phyloP scores from a whole-genome alignment of 2,329 filamentous ascomycete species.

The Ophiostoma sp. region DNA sequence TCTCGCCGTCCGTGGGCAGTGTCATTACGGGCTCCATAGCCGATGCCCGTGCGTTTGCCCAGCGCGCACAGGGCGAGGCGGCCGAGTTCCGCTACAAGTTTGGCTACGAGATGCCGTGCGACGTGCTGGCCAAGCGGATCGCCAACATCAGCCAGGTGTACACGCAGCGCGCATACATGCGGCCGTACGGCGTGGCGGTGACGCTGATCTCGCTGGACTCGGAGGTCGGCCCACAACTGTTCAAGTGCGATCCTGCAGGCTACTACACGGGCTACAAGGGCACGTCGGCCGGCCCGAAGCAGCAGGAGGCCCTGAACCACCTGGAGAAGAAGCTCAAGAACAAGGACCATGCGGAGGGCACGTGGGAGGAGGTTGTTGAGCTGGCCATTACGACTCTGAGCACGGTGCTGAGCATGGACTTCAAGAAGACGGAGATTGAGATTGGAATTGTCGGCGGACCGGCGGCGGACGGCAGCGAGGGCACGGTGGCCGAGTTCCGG shows the following conservation, averaged over 20 bases:
- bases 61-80: constrained; percentile 88
- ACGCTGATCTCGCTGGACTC: constrained; percentile 92
- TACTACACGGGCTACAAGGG: constrained; percentile 99
- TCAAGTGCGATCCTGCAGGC: constrained; percentile 96
- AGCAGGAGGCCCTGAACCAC: constrained; percentile 97
- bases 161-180: constrained; percentile 97
- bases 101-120: constrained; percentile 99
- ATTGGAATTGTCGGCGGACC: constrained; percentile 95
- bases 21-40: constrained; percentile 99
- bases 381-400: constrained; percentile 91
- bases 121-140: constrained; percentile 90
- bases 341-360: constrained; percentile 88
- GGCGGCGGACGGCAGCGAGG: constrained; percentile 73
- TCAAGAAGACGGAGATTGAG: constrained; percentile 99
- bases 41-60: constrained; percentile 88
- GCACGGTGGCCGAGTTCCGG: constrained; percentile 73
- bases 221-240: constrained; percentile 88
- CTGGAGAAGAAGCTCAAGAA: constrained; percentile 99
- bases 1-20: constrained; percentile 92
- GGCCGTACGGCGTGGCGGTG: constrained; percentile 89
- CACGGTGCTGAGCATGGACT: constrained; percentile 96
- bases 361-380: constrained; percentile 97
- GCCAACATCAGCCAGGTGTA: constrained; percentile 99
- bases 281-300: constrained; percentile 93
- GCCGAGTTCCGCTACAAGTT: constrained; percentile 98